These are phyloP conservation scores for Boletus speciosus DNA, from an alignment of 768 basidiomycete genomes.

Conservation along the genomic window DNA sequence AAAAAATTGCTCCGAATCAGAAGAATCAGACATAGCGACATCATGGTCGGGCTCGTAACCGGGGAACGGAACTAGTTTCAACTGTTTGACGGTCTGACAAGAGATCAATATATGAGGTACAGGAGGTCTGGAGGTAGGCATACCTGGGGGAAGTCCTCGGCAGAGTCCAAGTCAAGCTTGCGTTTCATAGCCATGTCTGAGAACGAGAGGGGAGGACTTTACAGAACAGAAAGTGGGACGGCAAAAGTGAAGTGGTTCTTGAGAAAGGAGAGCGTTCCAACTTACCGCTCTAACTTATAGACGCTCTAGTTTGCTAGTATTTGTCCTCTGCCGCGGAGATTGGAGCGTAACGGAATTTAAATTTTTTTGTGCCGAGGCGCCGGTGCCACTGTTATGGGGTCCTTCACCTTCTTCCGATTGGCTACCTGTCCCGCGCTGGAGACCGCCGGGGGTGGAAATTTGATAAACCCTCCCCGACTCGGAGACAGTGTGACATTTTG, in stretches of 20 bases:
- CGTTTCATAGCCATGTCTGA: conserved; percentile 67
- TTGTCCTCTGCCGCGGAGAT: conserved; percentile 27
- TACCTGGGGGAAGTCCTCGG: conserved; percentile 52
- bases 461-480: neutral
- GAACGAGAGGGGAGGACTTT: conserved; percentile 7
- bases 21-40: conserved; percentile 62
- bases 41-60: conserved; percentile 61
- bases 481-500: conserved; percentile 7
- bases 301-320: conserved; percentile 23
- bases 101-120: conserved; percentile 13
- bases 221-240: conserved; percentile 1
- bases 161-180: conserved; percentile 61
- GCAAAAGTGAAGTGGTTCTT: conserved; percentile 18
- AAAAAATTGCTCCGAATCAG: conserved; percentile 58
- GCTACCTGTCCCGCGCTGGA: conserved; percentile 4
- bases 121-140: conserved; percentile 16
- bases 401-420: conserved; percentile 25
- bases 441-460: conserved; percentile 9
- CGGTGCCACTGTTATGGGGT: conserved; percentile 8
- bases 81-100: conserved; percentile 57
- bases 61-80: conserved; percentile 75
- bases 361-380: conserved; percentile 13
- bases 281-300: conserved; percentile 33
- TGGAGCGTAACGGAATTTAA: conserved; percentile 14
- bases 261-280: conserved; percentile 20